Conservation (phyloP, 2,329 filamentous ascomycete genomes). For the Phymatotrichopsis omnivora region DNA sequence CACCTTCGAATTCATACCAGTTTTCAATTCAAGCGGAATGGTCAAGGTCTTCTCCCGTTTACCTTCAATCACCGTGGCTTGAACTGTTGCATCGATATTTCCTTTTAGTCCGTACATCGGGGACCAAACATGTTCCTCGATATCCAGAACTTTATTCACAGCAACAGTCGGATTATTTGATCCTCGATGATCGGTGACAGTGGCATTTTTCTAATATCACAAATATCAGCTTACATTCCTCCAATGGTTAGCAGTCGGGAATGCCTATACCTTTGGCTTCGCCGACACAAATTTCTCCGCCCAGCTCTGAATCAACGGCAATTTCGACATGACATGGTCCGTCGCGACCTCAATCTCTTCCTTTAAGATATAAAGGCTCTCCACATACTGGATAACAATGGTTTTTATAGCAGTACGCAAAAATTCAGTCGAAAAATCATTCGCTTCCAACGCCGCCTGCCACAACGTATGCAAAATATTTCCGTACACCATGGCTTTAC, state of each 20-base stretch:
- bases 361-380: slow-evolving; percentile 81
- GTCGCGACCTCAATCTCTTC: slow-evolving; percentile 61
- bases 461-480: slow-evolving; percentile 93
- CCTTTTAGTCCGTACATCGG: slow-evolving; percentile 95
- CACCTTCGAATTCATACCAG: slow-evolving; percentile 70
- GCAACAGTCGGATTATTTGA: slow-evolving; percentile 68
- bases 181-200: slow-evolving; percentile 64
- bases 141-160: slow-evolving; percentile 85
- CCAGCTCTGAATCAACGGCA: slow-evolving; percentile 73
- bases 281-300: slow-evolving; percentile 67
- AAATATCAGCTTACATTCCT: slow-evolving; percentile 30
- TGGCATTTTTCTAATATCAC: slow-evolving; percentile 48
- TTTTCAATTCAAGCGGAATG: slow-evolving; percentile 92
- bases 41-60: slow-evolving; percentile 49
- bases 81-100: slow-evolving; percentile 93
- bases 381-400: slow-evolving; percentile 66
- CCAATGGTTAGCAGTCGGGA: slow-evolving; percentile 25
- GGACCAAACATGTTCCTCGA: slow-evolving; percentile 97
- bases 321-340: slow-evolving; percentile 72
- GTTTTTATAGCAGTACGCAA: slow-evolving; percentile 56
- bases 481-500: slow-evolving; percentile 76
- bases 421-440: slow-evolving; percentile 65
- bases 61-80: slow-evolving; percentile 68
- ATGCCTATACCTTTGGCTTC: slow-evolving; percentile 50
- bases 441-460: slow-evolving; percentile 74